Evolutionary conservation across 1,284 basidiomycete genomes (phyloP).

Genomic region (Takashimella koratensis): DNA sequence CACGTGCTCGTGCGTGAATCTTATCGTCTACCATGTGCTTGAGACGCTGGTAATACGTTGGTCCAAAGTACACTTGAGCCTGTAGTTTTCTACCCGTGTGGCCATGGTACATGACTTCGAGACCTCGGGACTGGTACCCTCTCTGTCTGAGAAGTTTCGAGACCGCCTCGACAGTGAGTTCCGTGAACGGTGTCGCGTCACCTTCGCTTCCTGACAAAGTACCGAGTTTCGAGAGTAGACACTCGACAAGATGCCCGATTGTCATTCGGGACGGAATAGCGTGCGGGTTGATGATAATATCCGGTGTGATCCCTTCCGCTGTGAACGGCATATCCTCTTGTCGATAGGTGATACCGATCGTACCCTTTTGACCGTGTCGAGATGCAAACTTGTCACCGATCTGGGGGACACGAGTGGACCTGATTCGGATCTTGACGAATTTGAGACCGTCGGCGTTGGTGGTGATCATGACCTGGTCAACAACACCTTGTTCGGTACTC

Average conservation of each 20-base stretch:
- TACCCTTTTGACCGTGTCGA: slow-evolving; percentile 99
- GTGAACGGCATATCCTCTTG: slow-evolving; percentile 99
- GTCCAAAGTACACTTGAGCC: slow-evolving; percentile 96
- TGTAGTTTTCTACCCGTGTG: slow-evolving; percentile 96
- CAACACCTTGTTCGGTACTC: slow-evolving; percentile 94
- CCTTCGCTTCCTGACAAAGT: slow-evolving; percentile 95
- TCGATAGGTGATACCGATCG: slow-evolving; percentile 97
- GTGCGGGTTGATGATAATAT: slow-evolving; percentile 98
- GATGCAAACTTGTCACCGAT: slow-evolving; percentile 99
- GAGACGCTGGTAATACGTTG: slow-evolving; percentile 97
- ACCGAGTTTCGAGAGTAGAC: slow-evolving; percentile 92
- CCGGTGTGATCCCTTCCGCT: slow-evolving; percentile 89
- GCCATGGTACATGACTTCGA: slow-evolving; percentile 98
- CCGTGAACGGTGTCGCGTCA: slow-evolving; percentile 97
- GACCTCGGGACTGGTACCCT: slow-evolving; percentile 91
- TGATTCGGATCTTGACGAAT: slow-evolving; percentile 96
- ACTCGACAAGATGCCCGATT: slow-evolving; percentile 98
- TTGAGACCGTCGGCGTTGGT: slow-evolving; percentile 95
- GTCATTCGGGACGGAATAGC: slow-evolving; percentile 99
- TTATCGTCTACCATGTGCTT: slow-evolving; percentile 99
- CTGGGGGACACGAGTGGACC: slow-evolving; percentile 93
- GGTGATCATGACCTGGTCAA: slow-evolving; percentile 95
- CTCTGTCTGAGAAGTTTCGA: slow-evolving; percentile 74
- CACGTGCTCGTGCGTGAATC: slow-evolving; percentile 95
- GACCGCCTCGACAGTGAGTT: slow-evolving; percentile 93